A percentile compares a stretch with the other conserved stretches of the same genome.
Evolutionary conservation across 2,329 filamentous ascomycete genomes (phyloP).

Genomic region (Calonectria fujianensis): DNA sequence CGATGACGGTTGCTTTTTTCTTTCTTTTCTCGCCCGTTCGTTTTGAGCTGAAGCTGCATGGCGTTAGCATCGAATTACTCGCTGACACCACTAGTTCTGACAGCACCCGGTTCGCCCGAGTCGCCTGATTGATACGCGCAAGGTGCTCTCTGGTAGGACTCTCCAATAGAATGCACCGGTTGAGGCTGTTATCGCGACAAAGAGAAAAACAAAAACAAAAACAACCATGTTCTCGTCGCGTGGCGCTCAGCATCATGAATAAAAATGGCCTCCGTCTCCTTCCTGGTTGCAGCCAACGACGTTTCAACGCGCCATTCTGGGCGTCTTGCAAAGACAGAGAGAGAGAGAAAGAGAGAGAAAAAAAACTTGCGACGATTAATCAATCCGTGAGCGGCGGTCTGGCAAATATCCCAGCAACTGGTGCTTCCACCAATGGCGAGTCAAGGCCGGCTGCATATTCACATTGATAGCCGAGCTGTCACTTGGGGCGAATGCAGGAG

Average conservation of each 20-base stretch:
- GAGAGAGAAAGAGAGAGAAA: not conserved
- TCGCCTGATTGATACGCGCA: not conserved
- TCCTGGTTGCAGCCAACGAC: too few relatives aligned
- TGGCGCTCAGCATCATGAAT: too few relatives aligned
- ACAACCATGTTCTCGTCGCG: not conserved
- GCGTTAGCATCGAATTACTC: not conserved
- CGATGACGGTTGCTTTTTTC: not conserved
- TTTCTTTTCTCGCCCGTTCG: not conserved
- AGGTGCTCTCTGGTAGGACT: not conserved
- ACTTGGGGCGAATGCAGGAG: not conserved
- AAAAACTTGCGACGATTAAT: not conserved
- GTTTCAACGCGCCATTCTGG: too few relatives aligned
- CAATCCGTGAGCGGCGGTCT: not conserved
- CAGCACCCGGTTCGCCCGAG: not conserved
- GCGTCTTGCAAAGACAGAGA: not conserved
- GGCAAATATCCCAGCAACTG: not conserved
- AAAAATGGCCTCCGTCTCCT: too few relatives aligned
- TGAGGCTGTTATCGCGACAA: not conserved
- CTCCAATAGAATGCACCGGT: not conserved
- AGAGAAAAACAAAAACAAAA: not conserved
- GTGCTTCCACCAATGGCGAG: not conserved
- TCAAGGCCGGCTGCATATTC: not conserved
- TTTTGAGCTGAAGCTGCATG: not conserved
- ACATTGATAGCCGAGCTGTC: not conserved
- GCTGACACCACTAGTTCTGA: not conserved